Conservation (phyloP, 2,329 filamentous ascomycete species). For the Scedosporium boydii region DNA sequence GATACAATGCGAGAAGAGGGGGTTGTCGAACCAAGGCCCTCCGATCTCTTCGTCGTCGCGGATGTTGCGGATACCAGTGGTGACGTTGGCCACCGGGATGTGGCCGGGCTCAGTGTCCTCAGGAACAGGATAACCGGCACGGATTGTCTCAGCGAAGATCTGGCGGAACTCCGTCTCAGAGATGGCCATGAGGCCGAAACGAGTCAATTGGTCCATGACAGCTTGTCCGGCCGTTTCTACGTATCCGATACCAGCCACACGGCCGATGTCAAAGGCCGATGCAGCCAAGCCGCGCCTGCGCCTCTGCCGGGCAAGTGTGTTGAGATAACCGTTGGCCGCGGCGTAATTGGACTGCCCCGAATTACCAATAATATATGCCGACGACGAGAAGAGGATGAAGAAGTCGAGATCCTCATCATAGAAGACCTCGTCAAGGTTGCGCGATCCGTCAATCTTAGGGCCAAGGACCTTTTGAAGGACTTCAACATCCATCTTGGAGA, state of each 20-base stretch:
- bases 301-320: slow-evolving; percentile 17
- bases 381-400: slow-evolving; percentile 31
- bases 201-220: too few species aligned
- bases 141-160: too few species aligned
- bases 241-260: slow-evolving; percentile 12
- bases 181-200: too few species aligned
- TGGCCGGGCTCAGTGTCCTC: too few species aligned
- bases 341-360: slow-evolving; percentile 26
- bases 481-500: slow-evolving; percentile 20
- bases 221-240: too few species aligned
- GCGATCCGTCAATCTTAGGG: slow-evolving; percentile 28
- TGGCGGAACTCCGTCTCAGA: too few species aligned
- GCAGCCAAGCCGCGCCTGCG: slow-evolving; percentile 16
- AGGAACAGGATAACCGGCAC: too few species aligned
- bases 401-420: slow-evolving; percentile 22
- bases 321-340: slow-evolving; percentile 28
- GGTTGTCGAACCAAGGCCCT: too few species aligned
- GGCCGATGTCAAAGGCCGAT: slow-evolving; percentile 17
- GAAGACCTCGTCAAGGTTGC: slow-evolving; percentile 22
- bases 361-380: slow-evolving; percentile 23
- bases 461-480: slow-evolving; percentile 16
- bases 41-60: too few species aligned
- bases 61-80: too few species aligned
- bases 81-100: too few species aligned
- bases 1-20: too few species aligned